These are phyloP conservation scores for Lenwebbia sp. DNA, from an alignment of 345 rosid genomes.

Conservation along the genomic window DNA sequence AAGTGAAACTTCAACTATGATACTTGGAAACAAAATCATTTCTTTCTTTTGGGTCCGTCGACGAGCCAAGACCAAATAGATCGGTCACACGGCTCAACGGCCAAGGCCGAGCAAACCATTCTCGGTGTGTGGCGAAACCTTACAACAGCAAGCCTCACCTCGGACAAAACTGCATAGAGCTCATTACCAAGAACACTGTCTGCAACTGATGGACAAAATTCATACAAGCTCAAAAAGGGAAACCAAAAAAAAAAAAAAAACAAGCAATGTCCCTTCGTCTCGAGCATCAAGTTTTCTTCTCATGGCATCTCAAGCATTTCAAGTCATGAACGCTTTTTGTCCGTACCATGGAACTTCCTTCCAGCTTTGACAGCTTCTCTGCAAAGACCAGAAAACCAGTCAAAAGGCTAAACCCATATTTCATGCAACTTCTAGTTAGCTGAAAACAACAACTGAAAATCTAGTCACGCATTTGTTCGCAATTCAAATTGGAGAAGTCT, in stretches of 20 bases:
- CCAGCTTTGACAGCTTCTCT: constrained; percentile 80
- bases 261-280: too few species aligned
- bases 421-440: too few species aligned
- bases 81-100: not conserved
- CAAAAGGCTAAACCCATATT: too few species aligned
- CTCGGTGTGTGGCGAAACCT: not conserved
- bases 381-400: not conserved
- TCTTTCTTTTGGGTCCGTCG: not conserved
- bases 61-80: not conserved
- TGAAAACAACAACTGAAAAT: too few species aligned
- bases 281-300: too few species aligned
- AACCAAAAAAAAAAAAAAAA: too few species aligned
- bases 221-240: too few species aligned
- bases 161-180: too few species aligned
- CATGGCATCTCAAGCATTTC: too few species aligned
- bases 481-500: not conserved
- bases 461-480: too few species aligned
- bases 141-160: not conserved
- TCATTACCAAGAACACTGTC: not conserved
- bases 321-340: constrained; percentile 14
- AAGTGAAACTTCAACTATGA: not conserved
- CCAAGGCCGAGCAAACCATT: not conserved
- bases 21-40: not conserved
- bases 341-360: constrained; percentile 45
- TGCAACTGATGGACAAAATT: not conserved